These are phyloP conservation scores for Pisolithus marmoratus DNA, from an alignment of 768 basidiomycete genomes.

Conservation along the genomic window DNA sequence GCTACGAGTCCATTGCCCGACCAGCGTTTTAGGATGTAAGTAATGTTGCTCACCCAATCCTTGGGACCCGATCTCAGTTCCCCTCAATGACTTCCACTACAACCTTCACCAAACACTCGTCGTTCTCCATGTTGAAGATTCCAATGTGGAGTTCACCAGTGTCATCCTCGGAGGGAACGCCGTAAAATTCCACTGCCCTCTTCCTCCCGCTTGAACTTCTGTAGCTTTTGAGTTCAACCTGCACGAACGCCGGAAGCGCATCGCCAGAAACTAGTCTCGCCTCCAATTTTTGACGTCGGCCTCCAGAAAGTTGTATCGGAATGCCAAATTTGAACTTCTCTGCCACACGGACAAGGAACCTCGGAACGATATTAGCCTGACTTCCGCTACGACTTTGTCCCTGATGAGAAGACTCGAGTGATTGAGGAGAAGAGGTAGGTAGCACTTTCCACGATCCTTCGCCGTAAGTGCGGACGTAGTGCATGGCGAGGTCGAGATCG, in stretches of 20 bases:
- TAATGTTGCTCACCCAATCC: constrained; percentile 18
- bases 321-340: constrained; percentile 58
- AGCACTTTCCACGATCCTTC: constrained; percentile 36
- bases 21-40: too few relatives aligned
- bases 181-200: constrained; percentile 52
- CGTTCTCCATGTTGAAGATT: constrained; percentile 46
- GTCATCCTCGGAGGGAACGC: constrained; percentile 44
- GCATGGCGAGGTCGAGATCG: constrained; percentile 63
- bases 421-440: constrained; percentile 49
- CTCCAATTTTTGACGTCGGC: constrained; percentile 35
- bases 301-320: constrained; percentile 29
- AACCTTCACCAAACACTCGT: constrained; percentile 48
- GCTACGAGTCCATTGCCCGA: too few relatives aligned
- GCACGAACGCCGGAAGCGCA: constrained; percentile 51
- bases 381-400: constrained; percentile 23
- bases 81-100: constrained; percentile 49
- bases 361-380: constrained; percentile 17
- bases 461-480: constrained; percentile 66
- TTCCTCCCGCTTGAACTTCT: constrained; percentile 30
- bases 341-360: constrained; percentile 49
- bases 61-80: constrained; percentile 22
- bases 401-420: constrained; percentile 54
- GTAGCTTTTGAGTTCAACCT: constrained; percentile 41
- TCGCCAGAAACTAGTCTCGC: constrained; percentile 47
- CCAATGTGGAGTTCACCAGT: constrained; percentile 51